A percentile compares a stretch with the other conserved stretches of the same genome.
Conservation (phyloP, 1,284 basidiomycete species). For the Coniophora puteana region DNA sequence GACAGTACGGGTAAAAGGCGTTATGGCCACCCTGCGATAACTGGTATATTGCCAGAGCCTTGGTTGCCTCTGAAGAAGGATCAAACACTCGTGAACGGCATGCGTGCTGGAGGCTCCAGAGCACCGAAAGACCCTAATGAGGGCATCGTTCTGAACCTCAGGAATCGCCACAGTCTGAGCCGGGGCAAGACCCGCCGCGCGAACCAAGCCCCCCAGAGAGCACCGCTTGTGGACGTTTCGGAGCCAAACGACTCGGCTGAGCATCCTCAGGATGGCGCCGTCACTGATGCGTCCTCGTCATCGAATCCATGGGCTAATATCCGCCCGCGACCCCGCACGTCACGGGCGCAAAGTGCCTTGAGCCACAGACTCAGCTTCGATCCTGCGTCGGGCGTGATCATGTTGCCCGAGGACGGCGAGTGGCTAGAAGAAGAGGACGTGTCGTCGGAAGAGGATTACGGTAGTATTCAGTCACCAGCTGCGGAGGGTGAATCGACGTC, state of each 20-base stretch:
- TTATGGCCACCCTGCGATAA: conserved; percentile 89
- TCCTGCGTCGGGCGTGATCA: conserved; percentile 78
- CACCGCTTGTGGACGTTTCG: background rate
- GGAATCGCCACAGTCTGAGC: conserved; percentile 57
- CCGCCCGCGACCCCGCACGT: conserved; percentile 15
- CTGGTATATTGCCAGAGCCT: conserved; percentile 82
- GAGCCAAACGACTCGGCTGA: conserved; percentile 11
- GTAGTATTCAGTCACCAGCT: conserved; percentile 15
- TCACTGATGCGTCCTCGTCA: conserved; percentile 15
- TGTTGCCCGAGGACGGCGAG: conserved; percentile 72
- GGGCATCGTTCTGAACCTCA: conserved; percentile 72
- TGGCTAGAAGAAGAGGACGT: conserved; percentile 57
- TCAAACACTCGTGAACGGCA: conserved; percentile 60
- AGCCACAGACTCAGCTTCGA: conserved; percentile 73
- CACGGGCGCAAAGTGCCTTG: conserved; percentile 23
- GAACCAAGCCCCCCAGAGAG: background rate
- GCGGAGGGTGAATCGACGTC: conserved; percentile 13
- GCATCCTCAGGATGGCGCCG: conserved; percentile 8
- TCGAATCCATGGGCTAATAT: conserved; percentile 58
- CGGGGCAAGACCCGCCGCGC: conserved; percentile 29
- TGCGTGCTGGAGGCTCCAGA: conserved; percentile 30
- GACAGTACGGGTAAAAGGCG: conserved; percentile 79
- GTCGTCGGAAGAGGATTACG: conserved; percentile 28
- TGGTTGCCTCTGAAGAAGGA: conserved; percentile 88
- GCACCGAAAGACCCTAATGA: conserved; percentile 40